A percentile compares a stretch with the other conserved stretches of the same genome.
Evolutionary conservation across 371 early-diverging fungal species (phyloP).

Genomic region (Umbelopsis sp.): DNA sequence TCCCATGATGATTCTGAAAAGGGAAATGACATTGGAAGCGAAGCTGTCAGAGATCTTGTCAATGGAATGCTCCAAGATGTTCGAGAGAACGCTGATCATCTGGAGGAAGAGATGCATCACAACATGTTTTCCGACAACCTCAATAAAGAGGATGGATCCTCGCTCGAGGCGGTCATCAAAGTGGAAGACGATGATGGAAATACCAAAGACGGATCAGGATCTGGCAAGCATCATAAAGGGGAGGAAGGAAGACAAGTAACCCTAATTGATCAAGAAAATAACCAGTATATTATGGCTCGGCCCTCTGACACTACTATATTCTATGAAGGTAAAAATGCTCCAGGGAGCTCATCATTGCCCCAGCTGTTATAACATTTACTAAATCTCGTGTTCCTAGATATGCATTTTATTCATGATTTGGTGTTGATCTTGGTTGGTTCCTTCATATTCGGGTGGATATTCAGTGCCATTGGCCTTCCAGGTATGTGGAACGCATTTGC

Average conservation of each 20-base stretch:
- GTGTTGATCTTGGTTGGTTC: constrained; percentile 52
- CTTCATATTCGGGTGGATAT: constrained; percentile 51
- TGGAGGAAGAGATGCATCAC: constrained; percentile 53
- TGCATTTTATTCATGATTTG: constrained; percentile 58
- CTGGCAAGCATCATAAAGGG: constrained; percentile 7
- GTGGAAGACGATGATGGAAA: constrained; percentile 30
- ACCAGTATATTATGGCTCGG: constrained; percentile 59
- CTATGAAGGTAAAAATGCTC: constrained; percentile 43
- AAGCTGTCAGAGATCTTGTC: constrained; percentile 41
- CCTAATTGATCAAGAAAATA: constrained; percentile 56
- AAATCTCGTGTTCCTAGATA: constrained; percentile 33
- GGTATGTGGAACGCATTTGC: constrained; percentile 29
- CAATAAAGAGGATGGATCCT: constrained; percentile 29
- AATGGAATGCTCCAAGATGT: constrained; percentile 51
- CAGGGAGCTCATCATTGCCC: no score
- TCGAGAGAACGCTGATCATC: constrained; percentile 49
- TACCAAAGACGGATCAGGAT: neutral
- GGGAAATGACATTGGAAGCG: constrained; percentile 26
- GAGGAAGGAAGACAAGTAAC: constrained; percentile 30
- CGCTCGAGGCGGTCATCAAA: constrained; percentile 51
- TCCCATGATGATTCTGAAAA: constrained; percentile 20
- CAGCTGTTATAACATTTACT: no score
- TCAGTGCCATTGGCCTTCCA: constrained; percentile 49
- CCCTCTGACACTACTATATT: constrained; percentile 58
- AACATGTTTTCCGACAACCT: constrained; percentile 29